These are phyloP conservation scores for Neospora caninum DNA, from an alignment of 169 alveolate species.

Conservation along the genomic window DNA sequence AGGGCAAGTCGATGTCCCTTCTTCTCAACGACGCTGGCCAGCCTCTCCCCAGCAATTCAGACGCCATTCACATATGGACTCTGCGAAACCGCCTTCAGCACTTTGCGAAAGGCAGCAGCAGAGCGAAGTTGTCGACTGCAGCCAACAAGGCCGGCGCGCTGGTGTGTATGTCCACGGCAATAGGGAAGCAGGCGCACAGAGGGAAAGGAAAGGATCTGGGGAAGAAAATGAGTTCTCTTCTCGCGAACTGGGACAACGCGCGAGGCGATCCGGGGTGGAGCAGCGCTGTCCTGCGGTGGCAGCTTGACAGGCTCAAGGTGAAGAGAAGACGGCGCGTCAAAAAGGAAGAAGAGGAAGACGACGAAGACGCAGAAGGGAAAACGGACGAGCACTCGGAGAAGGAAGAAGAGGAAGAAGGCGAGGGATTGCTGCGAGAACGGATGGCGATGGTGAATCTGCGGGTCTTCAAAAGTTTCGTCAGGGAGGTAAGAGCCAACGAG, in stretches of 20 bases:
- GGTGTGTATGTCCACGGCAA: not conserved
- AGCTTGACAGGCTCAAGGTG: conserved; percentile 14
- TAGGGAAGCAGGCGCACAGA: not conserved
- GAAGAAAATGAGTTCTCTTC: not conserved
- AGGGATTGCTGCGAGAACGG: not conserved
- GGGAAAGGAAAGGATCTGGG: not conserved
- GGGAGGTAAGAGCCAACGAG: not conserved
- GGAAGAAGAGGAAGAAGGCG: not conserved
- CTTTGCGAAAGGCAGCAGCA: not conserved
- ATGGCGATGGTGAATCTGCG: not conserved
- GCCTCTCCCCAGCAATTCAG: conserved; percentile 62
- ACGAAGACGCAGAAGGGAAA: not conserved
- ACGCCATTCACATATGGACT: conserved; percentile 61
- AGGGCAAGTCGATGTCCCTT: not conserved
- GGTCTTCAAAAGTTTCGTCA: not conserved
- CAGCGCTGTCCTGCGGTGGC: conserved; percentile 36
- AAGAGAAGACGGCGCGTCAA: not conserved
- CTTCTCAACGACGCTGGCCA: conserved; percentile 39
- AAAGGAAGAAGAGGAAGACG: not conserved
- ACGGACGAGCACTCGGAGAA: not conserved
- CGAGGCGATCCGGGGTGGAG: conserved; percentile 25
- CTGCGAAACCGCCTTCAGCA: conserved; percentile 29
- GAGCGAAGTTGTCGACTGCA: conserved; percentile 5
- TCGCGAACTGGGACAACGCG: not conserved
- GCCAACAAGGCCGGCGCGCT: not conserved